A percentile compares a stretch with the other conserved stretches of the same genome.
These are phyloP conservation scores for Komagataella pseudopastoris DNA, from an alignment of 805 yeast genomes.

Conservation along the genomic window DNA sequence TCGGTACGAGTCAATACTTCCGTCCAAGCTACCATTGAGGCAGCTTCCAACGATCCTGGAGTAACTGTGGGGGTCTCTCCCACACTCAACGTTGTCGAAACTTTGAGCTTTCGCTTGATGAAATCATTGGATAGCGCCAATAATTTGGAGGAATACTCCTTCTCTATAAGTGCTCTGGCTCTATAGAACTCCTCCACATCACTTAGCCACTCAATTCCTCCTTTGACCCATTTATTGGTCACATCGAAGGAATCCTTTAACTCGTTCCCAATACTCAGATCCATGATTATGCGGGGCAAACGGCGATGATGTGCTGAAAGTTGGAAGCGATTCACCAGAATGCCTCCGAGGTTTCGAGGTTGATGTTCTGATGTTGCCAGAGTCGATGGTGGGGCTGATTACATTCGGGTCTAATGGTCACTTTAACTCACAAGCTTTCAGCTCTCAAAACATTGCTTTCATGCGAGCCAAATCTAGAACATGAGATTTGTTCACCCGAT, in stretches of 20 bases:
- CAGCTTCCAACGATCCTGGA: constrained; percentile 89
- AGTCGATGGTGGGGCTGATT: background rate
- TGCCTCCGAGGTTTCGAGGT: background rate
- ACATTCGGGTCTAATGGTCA: background rate
- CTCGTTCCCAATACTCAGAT: constrained; percentile 49
- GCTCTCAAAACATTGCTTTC: no score
- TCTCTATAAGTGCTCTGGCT: constrained; percentile 72
- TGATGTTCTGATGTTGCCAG: background rate
- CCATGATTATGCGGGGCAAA: constrained; percentile 1
- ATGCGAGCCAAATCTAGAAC: no score
- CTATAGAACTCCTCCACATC: constrained; percentile 77
- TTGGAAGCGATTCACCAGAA: background rate
- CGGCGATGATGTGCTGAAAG: background rate
- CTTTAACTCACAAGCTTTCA: no score
- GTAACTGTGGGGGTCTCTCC: constrained; percentile 88
- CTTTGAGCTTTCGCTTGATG: constrained; percentile 63
- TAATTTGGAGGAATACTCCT: constrained; percentile 65
- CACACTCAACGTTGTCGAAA: constrained; percentile 58
- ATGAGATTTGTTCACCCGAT: background rate
- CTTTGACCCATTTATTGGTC: constrained; percentile 67
- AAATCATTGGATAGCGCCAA: constrained; percentile 51
- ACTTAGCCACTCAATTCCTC: constrained; percentile 59
- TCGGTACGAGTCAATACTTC: constrained; percentile 80
- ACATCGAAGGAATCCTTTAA: constrained; percentile 68
- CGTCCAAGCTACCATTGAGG: constrained; percentile 81